Evolutionary conservation across 345 rosid species (phyloP), one percentile per base, ranked within the genome.

Genomic region (Boechera divaricarpa): DNA sequence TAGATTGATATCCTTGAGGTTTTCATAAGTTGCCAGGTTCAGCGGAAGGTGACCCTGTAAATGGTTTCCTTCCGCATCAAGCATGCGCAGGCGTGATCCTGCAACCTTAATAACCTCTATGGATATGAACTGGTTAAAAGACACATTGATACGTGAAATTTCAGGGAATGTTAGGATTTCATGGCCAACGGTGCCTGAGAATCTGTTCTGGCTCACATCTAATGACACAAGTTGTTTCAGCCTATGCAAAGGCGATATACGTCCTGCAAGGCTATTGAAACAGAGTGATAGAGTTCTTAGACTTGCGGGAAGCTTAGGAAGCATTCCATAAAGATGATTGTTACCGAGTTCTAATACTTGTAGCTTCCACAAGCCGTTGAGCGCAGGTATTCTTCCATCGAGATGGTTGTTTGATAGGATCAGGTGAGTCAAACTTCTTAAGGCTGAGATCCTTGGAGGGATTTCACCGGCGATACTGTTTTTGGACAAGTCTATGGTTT

Each of bases 191-290:
- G 80, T 69, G 42, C 80, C 79, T 8, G 87, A 73, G 68, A 90
- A 73, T 75, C 85, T 84, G 83, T 88, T 88, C 52, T 74, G 81
- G 69, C 89, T 83, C 69, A 86, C 42, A 61, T 87, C 87, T 45
- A 86, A 15, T 6, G 74, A 51, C 36, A 53, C 66, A 16, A 86
- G 85, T 8, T 73, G 72, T 18, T 69, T 44, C 7, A 85, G 83
- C 69, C 59, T 74, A 61, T 39, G 64, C 58, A 83, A 6, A 6
- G 82, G 68, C 0, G 85, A 72, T 45, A 85, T 70, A 31, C 79
- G 85, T n/a, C 91, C 91, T 15, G 85, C 75, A 31, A 89, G 79
- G 11, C 69, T 51, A 39, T 86, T 86, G 28, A 31, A 79, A 71
- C 81, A 77, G 62, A 86, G 6, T 10, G 80, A 67, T 62, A 89